Base-by-base conservation (phyloP, 257 asterid species). In the Paulownia fortunei region DNA sequence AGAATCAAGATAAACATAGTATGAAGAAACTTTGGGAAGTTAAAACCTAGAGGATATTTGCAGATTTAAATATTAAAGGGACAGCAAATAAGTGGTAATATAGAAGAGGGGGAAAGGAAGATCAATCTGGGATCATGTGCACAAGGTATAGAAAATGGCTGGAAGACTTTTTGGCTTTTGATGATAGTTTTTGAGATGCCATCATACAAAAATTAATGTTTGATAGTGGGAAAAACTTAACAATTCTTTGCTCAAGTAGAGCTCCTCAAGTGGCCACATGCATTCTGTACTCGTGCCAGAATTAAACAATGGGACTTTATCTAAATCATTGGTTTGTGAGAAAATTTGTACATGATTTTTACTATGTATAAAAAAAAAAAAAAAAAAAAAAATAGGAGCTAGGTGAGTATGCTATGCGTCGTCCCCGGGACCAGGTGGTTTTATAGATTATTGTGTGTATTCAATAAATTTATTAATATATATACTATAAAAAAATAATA, bases 91-190 rank as follows among this genome's bases (percentile, higher is more conserved):
- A 56, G 23, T 18, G 66, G 37, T 55, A 18, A 58, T 75, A 64
- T 27, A 70, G 18, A 62, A 42, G 59, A 62, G 61, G 13, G 47
- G 59, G 10, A 64, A 61, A 23, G 73, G 74, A 71, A 64, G 78
- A 86, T 80, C 89, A 83, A 72, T 79, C 89, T 83, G 84, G 89
- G 89, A 86, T 86, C 89, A 82, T 83, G 87, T 81, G 89, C 85
- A 83, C 61, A 72, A 69, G 36, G 69, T 26, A 74, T 82, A 30
- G 8, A 77, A 73, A 68, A 72, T 79, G 79, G 75, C 44, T 65
- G 80, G 62, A 54, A 42, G 60, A 72, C 11, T 67, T 80, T 60
- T 77, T 78, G 67, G 86, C 80, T n/a, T 69, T 72, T 72, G 74
- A 76, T 78, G 74, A 68, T 81, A 76, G 67, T 36, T 78, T 75